Conservation (phyloP, 2,329 filamentous ascomycete genomes). For the Diplodia mutila region DNA sequence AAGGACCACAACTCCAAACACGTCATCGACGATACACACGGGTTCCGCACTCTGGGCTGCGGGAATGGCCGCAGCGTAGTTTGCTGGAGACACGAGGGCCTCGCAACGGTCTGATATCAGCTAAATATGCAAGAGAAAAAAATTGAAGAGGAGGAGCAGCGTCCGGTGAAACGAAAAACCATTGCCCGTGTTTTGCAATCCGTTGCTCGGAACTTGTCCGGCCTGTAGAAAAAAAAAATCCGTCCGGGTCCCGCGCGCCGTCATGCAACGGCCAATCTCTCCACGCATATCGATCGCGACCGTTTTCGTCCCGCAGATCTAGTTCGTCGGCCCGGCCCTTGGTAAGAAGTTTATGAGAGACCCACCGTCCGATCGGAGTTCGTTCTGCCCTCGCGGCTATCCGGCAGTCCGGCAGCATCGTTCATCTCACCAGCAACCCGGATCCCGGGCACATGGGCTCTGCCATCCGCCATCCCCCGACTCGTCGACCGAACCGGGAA, state of each 20-base stretch:
- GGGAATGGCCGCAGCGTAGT: constrained; percentile 51
- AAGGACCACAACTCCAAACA: constrained; percentile 31
- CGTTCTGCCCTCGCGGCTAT: no score
- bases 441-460: not conserved
- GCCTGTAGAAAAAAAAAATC: no score
- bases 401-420: not conserved
- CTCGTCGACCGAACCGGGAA: not conserved
- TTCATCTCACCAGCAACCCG: not conserved
- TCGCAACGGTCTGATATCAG: constrained; percentile 34
- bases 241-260: not conserved
- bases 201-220: not conserved
- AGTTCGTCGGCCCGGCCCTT: not conserved
- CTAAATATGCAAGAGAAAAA: not conserved
- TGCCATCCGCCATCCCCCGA: not conserved
- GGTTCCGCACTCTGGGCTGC: constrained; percentile 36
- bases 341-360: not conserved
- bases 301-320: not conserved
- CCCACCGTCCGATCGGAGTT: not conserved
- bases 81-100: constrained; percentile 43
- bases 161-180: not conserved
- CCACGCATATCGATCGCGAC: not conserved
- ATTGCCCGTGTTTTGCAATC: no score
- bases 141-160: not conserved
- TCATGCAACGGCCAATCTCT: not conserved
- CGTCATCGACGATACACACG: not conserved